phyloP scores from a whole-genome alignment of 352 stramenopile genomes.

The Elongisporangium undulatum region DNA sequence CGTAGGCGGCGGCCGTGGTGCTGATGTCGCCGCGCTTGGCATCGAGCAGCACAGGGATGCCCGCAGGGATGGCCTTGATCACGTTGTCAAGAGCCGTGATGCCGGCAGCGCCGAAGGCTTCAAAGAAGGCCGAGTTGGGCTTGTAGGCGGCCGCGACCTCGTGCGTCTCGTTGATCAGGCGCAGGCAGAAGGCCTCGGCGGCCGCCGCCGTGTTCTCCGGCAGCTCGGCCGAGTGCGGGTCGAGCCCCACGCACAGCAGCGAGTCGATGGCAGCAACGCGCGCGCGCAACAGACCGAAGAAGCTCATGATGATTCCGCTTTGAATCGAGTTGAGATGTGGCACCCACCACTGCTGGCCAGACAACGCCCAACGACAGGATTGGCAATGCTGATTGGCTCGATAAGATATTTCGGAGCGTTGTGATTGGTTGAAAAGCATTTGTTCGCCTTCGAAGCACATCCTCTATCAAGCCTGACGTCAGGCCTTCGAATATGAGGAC shows the following conservation, averaged over 20 bases:
- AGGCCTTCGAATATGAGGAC: neutral
- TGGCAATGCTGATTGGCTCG: neutral
- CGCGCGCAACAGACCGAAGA: constrained; percentile 86
- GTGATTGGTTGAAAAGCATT: neutral
- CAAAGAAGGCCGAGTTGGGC: constrained; percentile 99
- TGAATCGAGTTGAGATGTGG: neutral
- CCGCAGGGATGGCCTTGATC: constrained; percentile 79
- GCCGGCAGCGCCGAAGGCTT: constrained; percentile 88
- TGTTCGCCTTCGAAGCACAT: neutral
- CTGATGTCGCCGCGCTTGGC: constrained; percentile 99
- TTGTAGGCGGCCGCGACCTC: constrained; percentile 96
- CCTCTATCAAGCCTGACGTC: neutral
- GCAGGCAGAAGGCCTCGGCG: constrained; percentile 93
- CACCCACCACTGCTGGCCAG: neutral
- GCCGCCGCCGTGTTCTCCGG: constrained; percentile 79
- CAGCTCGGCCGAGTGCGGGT: constrained; percentile 91
- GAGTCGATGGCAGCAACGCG: constrained; percentile 91
- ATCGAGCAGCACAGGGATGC: constrained; percentile 97
- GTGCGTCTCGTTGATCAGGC: constrained; percentile 94
- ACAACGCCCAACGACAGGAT: neutral
- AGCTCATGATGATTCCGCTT: constrained; percentile 36
- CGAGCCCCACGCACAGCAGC: constrained; percentile 97
- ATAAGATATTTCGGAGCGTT: neutral
- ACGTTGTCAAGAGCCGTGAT: constrained; percentile 89
- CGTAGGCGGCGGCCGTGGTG: constrained; percentile 96